A percentile compares a stretch with the other conserved stretches of the same genome.
Evolutionary conservation across 108 stramenopile species (phyloP).

Genomic region (Hondaea fermentalgiana): DNA sequence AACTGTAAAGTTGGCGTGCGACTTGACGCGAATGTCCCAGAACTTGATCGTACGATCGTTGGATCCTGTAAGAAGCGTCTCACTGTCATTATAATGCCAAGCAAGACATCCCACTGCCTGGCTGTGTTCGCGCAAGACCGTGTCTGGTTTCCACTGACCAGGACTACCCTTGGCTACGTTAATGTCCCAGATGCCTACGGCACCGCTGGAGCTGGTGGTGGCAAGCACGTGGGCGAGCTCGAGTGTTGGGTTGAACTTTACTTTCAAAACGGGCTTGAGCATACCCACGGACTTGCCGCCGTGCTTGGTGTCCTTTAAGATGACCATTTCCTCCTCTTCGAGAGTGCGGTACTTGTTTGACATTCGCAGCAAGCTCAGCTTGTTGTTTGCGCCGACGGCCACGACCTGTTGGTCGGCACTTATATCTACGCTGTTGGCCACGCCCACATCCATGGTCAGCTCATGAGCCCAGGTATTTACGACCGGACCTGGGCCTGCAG

Average conservation of each 20-base stretch:
- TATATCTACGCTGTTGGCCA: neutral
- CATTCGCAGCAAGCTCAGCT: neutral
- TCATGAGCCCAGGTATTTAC: neutral
- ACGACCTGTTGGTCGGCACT: neutral
- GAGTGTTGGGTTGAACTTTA: neutral
- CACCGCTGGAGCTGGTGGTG: neutral
- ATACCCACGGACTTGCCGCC: neutral
- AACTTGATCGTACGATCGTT: neutral
- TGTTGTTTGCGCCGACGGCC: neutral
- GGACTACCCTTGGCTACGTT: neutral
- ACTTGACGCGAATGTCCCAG: neutral
- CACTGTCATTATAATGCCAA: neutral
- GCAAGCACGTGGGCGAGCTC: neutral
- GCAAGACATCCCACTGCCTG: neutral
- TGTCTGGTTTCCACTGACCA: neutral
- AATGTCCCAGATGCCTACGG: neutral
- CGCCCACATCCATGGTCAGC: neutral
- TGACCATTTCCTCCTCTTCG: neutral
- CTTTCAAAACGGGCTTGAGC: neutral
- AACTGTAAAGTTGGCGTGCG: neutral
- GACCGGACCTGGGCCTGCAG: too few relatives aligned
- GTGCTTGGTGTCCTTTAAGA: neutral
- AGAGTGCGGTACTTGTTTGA: neutral
- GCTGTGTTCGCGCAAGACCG: neutral
- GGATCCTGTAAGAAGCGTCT: neutral